phyloP scores from a whole-genome alignment of 495 filamentous ascomycete species.

The Penicillium taxi region DNA sequence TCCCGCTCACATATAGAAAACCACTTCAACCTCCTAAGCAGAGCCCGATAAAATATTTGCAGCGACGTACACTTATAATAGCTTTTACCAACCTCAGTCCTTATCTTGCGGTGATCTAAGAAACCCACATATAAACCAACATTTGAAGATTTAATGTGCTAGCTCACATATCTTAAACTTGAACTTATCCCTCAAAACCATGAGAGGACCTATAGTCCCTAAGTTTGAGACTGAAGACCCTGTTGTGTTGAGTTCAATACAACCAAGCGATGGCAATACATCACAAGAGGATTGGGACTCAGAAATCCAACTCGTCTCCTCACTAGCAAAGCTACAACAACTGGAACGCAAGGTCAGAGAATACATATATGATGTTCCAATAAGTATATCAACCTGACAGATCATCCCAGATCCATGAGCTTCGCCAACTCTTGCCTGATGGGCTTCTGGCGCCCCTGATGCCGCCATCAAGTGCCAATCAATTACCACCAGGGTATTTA shows the following conservation, averaged over 20 bases:
- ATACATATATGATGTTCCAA: not conserved
- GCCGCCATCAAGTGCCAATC: conserved; percentile 24
- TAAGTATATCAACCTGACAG: not conserved
- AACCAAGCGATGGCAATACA: not conserved
- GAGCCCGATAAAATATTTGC: no score
- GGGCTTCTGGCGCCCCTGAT: conserved; percentile 30
- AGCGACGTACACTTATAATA: no score
- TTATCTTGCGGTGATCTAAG: no score
- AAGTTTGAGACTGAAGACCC: no score
- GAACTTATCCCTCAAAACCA: no score
- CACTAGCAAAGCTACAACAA: conserved; percentile 37
- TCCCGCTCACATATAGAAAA: no score
- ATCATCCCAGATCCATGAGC: conserved; percentile 31
- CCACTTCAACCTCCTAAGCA: no score
- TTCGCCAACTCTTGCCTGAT: conserved; percentile 34
- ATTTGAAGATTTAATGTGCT: no score
- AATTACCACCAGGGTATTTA: conserved; percentile 7
- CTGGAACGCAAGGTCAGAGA: conserved; percentile 31
- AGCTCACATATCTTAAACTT: no score
- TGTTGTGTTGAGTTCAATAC: not conserved
- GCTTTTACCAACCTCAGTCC: no score
- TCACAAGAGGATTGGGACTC: conserved; percentile 21
- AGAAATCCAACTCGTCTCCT: conserved; percentile 36
- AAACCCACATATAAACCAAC: no score
- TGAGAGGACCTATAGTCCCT: not conserved